Evolutionary conservation across 305 asterid species (phyloP).

Genomic region (Fraxinus dipetala): DNA sequence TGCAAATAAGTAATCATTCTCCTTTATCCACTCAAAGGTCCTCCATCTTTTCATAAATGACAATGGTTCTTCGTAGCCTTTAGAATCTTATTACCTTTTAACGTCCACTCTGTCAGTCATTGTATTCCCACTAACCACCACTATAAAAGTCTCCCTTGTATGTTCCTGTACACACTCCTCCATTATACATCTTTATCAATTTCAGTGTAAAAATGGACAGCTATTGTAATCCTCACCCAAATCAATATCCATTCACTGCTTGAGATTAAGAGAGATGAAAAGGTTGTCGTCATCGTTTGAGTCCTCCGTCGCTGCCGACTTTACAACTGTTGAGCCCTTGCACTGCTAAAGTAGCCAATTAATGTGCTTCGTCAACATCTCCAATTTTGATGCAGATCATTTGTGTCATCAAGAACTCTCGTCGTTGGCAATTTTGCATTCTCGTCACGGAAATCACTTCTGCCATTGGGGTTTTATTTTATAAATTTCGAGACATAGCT

Average conservation of each 20-base stretch:
- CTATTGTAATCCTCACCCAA: too few relatives aligned
- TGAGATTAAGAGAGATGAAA: neutral
- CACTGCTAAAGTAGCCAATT: neutral
- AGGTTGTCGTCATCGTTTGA: neutral
- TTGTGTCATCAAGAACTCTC: neutral
- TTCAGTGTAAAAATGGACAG: too few relatives aligned
- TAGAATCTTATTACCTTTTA: neutral
- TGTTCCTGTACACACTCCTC: too few relatives aligned
- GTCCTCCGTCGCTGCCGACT: neutral
- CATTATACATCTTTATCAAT: too few relatives aligned
- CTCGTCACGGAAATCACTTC: neutral
- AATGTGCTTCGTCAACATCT: neutral
- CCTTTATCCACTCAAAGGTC: neutral
- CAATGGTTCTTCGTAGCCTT: too few relatives aligned
- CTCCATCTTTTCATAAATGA: neutral
- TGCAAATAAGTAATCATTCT: neutral
- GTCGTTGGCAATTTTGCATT: neutral
- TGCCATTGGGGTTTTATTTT: neutral
- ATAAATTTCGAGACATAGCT: neutral
- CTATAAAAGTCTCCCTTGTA: neutral
- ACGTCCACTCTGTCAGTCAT: neutral
- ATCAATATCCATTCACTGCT: neutral
- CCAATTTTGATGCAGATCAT: neutral
- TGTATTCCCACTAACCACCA: neutral
- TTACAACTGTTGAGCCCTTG: neutral